These are phyloP conservation scores for Saccharomyces pastorianus DNA, from an alignment of 1,139 yeast species.

Conservation along the genomic window DNA sequence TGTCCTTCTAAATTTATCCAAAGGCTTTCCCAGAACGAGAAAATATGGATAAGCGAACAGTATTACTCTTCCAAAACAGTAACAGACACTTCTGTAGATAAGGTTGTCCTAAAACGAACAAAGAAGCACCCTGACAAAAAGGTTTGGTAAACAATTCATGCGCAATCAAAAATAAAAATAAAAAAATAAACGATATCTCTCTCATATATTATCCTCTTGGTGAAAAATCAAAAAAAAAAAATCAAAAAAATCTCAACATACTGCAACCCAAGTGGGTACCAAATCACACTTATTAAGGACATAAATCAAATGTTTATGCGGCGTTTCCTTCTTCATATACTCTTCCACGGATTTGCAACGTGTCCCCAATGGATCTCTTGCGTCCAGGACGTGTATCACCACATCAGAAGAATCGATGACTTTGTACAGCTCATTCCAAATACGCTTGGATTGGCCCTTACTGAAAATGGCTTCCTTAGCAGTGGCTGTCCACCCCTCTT, in stretches of 20 bases:
- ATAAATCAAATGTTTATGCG: constrained; percentile 91
- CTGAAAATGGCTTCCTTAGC: constrained; percentile 93
- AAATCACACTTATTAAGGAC: constrained; percentile 96
- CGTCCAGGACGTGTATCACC: constrained; percentile 90
- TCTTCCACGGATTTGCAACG: constrained; percentile 91
- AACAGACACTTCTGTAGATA: constrained; percentile 63
- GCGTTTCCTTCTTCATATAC: constrained; percentile 85
- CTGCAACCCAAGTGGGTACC: constrained; percentile 99
- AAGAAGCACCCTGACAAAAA: constrained; percentile 60
- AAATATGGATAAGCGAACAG: constrained; percentile 45
- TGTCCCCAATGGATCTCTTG: constrained; percentile 95
- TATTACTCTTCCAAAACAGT: constrained; percentile 87
- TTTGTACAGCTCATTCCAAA: constrained; percentile 95
- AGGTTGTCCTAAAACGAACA: constrained; percentile 5
- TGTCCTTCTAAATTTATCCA: constrained; percentile 15
- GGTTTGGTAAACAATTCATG: constrained; percentile 30
- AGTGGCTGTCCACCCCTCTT: constrained; percentile 77
- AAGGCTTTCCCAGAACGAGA: constrained; percentile 32
- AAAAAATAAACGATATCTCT: no score
- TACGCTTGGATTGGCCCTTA: constrained; percentile 96
- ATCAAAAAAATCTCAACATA: constrained; percentile 52
- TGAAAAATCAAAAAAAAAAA: constrained; percentile 6
- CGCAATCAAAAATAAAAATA: constrained; percentile 6
- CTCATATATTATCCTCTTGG: constrained; percentile 2
- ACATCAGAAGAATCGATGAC: constrained; percentile 97